These are phyloP conservation scores for Dentiscutata heterogama DNA, from an alignment of 371 early-diverging fungal genomes.

Conservation along the genomic window DNA sequence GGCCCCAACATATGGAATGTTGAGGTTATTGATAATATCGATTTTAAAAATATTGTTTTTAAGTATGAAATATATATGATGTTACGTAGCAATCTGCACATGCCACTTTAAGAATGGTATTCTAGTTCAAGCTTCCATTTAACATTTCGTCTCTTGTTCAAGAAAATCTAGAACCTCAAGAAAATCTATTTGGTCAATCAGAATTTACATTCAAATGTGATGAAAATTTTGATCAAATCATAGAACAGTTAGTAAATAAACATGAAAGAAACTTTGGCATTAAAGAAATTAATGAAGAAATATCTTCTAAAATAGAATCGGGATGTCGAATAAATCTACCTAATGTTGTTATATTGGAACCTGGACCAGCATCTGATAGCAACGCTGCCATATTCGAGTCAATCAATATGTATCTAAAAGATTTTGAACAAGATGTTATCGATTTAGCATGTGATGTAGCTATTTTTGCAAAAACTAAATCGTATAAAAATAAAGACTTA, in stretches of 20 bases:
- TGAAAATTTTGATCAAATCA: neutral
- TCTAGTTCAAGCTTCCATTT: neutral
- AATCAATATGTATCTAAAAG: constrained; percentile 21
- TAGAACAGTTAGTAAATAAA: neutral
- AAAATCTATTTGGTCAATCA: constrained; percentile 23
- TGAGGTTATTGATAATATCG: constrained; percentile 12
- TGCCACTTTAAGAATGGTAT: neutral
- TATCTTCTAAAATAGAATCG: neutral
- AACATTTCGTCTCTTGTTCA: neutral
- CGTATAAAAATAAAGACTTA: neutral
- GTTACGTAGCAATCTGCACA: neutral
- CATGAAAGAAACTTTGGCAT: neutral
- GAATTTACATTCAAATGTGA: neutral
- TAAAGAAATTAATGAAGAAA: neutral
- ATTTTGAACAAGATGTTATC: neutral
- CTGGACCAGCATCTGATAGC: neutral
- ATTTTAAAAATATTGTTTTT: constrained; percentile 9
- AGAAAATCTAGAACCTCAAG: neutral
- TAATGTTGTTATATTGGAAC: neutral
- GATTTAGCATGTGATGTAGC: constrained; percentile 24
- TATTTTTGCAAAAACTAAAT: constrained; percentile 14
- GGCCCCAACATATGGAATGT: constrained; percentile 17
- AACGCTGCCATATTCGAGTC: neutral
- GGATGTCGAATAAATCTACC: neutral
- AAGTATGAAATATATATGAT: constrained; percentile 30